phyloP scores from a whole-genome alignment of 2,329 filamentous ascomycete species.

The Fusarium sp. region DNA sequence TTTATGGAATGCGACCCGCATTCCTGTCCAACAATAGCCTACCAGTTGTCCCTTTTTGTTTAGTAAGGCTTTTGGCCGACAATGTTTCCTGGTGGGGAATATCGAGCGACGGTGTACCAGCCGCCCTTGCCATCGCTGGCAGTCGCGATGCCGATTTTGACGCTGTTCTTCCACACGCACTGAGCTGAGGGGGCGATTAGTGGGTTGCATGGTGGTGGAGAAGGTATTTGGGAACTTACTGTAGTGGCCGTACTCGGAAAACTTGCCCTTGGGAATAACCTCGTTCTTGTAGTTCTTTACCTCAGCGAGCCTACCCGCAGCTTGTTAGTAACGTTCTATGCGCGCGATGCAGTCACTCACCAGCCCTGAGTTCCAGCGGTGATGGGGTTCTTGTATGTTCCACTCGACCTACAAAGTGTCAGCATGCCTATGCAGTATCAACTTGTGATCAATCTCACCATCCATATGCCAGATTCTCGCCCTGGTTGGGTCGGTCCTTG shows the following conservation, averaged over 20 bases:
- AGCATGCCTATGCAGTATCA: background rate
- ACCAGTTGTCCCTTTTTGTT: accelerated
- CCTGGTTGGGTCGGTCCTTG: constrained; percentile 24
- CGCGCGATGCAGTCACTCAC: background rate
- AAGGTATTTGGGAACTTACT: constrained; percentile 17
- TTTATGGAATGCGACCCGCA: background rate
- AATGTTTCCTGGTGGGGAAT: constrained; percentile 49
- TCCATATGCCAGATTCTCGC: constrained; percentile 40
- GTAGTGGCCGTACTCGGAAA: constrained; percentile 45
- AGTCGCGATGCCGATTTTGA: constrained; percentile 48
- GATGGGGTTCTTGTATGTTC: constrained; percentile 20
- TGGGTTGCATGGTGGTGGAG: accelerated
- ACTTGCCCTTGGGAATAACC: constrained; percentile 37
- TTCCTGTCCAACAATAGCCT: background rate
- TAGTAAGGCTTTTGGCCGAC: constrained; percentile 46
- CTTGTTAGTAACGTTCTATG: background rate
- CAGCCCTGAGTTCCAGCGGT: constrained; percentile 28
- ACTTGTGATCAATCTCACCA: background rate
- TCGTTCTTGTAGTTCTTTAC: constrained; percentile 33
- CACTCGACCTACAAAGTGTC: constrained; percentile 12
- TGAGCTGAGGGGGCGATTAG: constrained; percentile 38
- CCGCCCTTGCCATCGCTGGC: constrained; percentile 44
- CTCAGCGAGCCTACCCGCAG: constrained; percentile 29
- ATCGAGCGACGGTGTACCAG: constrained; percentile 50
- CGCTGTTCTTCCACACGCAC: constrained; percentile 48